Evolutionary conservation across 2,329 filamentous ascomycete species (phyloP), one percentile per base, ranked within the genome.

Genomic region (Penicillium rolfsii): DNA sequence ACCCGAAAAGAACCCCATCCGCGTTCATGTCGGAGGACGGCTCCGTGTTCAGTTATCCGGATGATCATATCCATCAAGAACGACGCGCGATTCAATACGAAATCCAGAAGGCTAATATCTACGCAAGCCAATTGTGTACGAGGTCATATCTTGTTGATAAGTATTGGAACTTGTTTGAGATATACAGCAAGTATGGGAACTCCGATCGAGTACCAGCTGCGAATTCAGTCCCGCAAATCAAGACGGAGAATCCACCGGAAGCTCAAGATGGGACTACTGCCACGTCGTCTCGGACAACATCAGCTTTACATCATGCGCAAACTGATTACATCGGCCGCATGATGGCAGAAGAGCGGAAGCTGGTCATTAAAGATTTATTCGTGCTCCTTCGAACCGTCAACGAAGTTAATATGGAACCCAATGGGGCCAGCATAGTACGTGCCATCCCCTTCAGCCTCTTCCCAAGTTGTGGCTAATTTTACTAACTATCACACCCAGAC

Each of bases 31-130:
- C 58, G 5, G 59, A 60, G 57, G 64, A 67, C 45, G 67, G 67
- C 5, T 62, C 66, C 7, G 50, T 69, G 1, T 69, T 65, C 33
- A 63, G 58, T 33, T 70, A 69, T 0, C 79, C 77, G 0, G 65
- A 70, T 40, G 70, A 71, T 16, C 64, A 67, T 11, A 64, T 67
- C 9, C 41, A 67, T 16, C 67, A 64, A 22, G 68, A 73, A 53
- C 70, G 70, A 30, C 74, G 73, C 11, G 66, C 70, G 5, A 79
- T 93, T 4, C 91, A 95, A 72, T 92, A 89, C 66, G 93, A 96
- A 76, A 95, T 97, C 33, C 92, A 96, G 74, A 96, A 96, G 73
- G 91, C 91, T 6, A 96, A 96, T 74, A 91, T 97, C 41, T 92
- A 94, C 71, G 87, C 89, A 2, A 94, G 89, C 5, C 89, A 93